Evolutionary conservation across 2,329 filamentous ascomycete species (phyloP), one percentile per base, ranked within the genome.

Genomic region (Epichloe scottii): DNA sequence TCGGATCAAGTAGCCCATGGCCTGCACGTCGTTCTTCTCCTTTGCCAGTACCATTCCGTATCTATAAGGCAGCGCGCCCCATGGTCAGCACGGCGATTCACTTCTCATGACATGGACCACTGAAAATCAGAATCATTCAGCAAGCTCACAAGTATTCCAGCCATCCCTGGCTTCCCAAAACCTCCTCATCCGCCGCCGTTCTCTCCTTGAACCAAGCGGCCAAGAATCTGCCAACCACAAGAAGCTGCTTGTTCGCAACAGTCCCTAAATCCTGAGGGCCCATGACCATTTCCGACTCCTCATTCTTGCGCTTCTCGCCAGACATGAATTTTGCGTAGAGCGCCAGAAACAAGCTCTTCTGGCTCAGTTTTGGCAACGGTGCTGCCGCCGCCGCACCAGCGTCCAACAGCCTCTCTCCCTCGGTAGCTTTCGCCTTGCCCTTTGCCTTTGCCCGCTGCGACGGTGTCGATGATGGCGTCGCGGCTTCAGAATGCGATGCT

Each of bases 251-350:
- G 66, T 98, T 98, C 53, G 81, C 69, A 1, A 88, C 87, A 34
- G 84, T 83, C 1, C 90, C 89, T 14, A 89, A 82, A 67, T 98
- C 93, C 53, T 90, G 84, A 1, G 93, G 91, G 0, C 93, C 93
- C 68, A 97, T 81, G 48, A 98, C 87, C 86, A 96, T 96, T 69
- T 98, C 93, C 21, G 87, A 89, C 52, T 97, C 91, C 67, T 98
- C 93, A 60, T 95, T 88, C 67, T 91, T 95, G 57, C 88, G 82
- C 73, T 97, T 96, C 73, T 98, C 93, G 1, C 93, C 93, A 0
- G 90, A 86, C 56, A 97, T 79, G 63, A 90, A 89, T 63, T 91
- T 94, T 43, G 93, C 88, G 62, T 98, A 98, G 4, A 97, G 73
- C 0, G 89, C 86, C 11, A 98, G 75, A 62, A 98, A 98, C 19